A percentile compares a stretch with the other conserved stretches of the same genome.
Evolutionary conservation across 225 moss, liverwort and hornwort genomes (phyloP).

Genomic region (Pleurozium schreberi): DNA sequence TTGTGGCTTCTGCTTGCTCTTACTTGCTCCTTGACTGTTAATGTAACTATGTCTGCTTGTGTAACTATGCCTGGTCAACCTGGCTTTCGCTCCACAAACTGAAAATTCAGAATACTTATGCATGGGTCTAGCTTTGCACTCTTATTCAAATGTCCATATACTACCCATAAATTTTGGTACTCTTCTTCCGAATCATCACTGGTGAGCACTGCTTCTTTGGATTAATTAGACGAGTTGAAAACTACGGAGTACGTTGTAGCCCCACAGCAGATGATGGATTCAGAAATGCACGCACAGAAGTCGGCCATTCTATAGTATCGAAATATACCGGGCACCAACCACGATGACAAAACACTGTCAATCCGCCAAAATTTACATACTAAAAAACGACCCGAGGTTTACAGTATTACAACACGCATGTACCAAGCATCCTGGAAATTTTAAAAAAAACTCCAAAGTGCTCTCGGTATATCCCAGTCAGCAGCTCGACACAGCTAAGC

Average conservation of each 20-base stretch:
- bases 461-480: too few relatives aligned
- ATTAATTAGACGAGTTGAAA: too few relatives aligned
- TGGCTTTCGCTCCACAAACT: background rate
- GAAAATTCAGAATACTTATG: background rate
- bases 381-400: too few relatives aligned
- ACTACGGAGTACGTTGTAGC: too few relatives aligned
- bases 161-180: too few relatives aligned
- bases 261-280: background rate
- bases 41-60: background rate
- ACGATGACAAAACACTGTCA: background rate
- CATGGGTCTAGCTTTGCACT: background rate
- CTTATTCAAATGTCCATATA: too few relatives aligned
- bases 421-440: background rate
- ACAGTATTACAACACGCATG: background rate
- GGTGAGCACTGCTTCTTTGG: background rate
- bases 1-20: background rate
- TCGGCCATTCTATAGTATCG: background rate
- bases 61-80: background rate
- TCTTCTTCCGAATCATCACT: background rate
- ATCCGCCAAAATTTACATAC: background rate
- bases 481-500: background rate
- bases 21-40: background rate
- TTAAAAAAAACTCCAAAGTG: background rate
- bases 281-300: background rate
- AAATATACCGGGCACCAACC: too few relatives aligned